A percentile compares a stretch with the other conserved stretches of the same genome.
These are phyloP conservation scores for Acanthamoeba divionensis DNA, from an alignment of 208 protist species.

Conservation along the genomic window DNA sequence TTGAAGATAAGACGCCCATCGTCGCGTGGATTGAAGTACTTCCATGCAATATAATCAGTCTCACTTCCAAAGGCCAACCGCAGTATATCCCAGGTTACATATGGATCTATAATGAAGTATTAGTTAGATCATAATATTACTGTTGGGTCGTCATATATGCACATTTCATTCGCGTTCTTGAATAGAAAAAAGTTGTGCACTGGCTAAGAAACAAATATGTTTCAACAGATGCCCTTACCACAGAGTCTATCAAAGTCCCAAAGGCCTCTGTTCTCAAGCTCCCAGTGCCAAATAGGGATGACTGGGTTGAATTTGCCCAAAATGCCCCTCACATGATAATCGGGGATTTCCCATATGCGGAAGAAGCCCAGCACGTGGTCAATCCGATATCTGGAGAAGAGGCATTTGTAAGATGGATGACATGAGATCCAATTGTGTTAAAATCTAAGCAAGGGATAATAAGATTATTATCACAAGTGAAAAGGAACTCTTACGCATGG, in stretches of 20 bases:
- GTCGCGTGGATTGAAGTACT: constrained; percentile 54
- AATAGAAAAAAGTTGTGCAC: no score
- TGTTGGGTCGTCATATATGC: no score
- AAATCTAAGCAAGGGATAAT: background rate
- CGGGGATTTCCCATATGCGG: constrained; percentile 84
- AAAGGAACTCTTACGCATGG: background rate
- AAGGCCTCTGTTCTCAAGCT: constrained; percentile 63
- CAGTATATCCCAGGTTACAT: constrained; percentile 66
- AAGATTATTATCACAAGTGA: background rate
- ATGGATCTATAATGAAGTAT: constrained; percentile 54
- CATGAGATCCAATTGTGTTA: background rate
- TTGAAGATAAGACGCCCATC: constrained; percentile 48
- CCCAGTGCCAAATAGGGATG: constrained; percentile 60
- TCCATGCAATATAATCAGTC: background rate
- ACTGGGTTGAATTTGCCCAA: constrained; percentile 68
- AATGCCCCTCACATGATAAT: constrained; percentile 55
- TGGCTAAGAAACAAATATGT: no score
- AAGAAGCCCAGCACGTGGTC: constrained; percentile 86
- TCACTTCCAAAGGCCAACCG: constrained; percentile 59
- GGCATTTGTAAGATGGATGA: constrained; percentile 12
- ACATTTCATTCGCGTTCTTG: no score
- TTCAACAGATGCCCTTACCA: background rate
- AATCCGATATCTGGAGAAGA: constrained; percentile 71
- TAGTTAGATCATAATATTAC: no score
- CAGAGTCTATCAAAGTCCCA: constrained; percentile 69